Base-by-base conservation (phyloP, 768 basidiomycete genomes). In the Tubosaeta brunneosetosa region DNA sequence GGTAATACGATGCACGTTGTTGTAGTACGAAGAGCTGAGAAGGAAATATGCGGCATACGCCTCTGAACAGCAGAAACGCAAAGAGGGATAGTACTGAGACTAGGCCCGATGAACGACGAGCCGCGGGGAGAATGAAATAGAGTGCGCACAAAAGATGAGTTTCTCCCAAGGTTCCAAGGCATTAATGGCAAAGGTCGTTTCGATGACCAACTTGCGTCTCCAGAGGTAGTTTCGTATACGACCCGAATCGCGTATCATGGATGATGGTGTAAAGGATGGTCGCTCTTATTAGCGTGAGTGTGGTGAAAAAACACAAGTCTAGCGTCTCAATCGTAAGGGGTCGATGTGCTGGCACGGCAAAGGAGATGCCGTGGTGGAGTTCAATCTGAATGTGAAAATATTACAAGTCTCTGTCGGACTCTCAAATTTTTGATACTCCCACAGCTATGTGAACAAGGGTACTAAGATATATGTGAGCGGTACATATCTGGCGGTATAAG, bases 141-240 rank as follows among this genome's bases (percentile, higher is more conserved):
- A 7, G 22, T 22, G 74, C 84, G 63, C 62, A 85, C 85, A 62
- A 51, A 82, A 73, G 34, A 85, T 64, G 43, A 78, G 60, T 60
- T 83, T 82, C 74, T 87, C 86, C 86, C 85, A 86, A 52, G 80
- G 76, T 63, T 88, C 84, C 52, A 86, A 67, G 60, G 85, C 75
- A 27, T 76, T 74, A 37, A 85, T 69, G 6, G 74, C 85, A 54
- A 82, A 80, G 0, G 83, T 84, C 3, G 76, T 70, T 64, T 85
- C 83, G 32, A 86, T 65, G 71, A 78, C 73, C 47, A 85, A 64
- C 55, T 80, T 73, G 64, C 74, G 71, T 13, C 73, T 75, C 82
- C 84, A 83, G 44, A 83, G 50, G 56, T 66, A 60, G 50, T 65
- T 60, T 60, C 68, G 47, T 58, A 67, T 52, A 52, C 64, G 56